Percentiles rank a stretch among this genome's conserved stretches.
Evolutionary conservation across 75 land plant species (phyloP).

Genomic region (Sequoia sempervirens): DNA sequence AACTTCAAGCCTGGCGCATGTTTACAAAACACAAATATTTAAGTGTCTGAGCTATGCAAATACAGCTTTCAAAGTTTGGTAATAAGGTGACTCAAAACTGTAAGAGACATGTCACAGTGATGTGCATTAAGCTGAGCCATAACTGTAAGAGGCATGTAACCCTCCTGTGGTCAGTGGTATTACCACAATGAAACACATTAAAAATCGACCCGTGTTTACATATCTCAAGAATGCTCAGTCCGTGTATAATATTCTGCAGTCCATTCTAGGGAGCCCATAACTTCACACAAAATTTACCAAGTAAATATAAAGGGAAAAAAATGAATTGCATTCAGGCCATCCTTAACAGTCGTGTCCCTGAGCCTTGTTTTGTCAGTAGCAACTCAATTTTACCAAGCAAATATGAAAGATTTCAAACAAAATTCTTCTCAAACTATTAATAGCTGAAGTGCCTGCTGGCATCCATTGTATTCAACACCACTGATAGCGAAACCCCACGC

Average conservation of each 20-base stretch:
- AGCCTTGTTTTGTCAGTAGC: background rate
- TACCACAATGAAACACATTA: background rate
- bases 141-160: too few species aligned
- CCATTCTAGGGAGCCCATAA: background rate
- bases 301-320: background rate
- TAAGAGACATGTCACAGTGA: background rate
- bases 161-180: too few species aligned
- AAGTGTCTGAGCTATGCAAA: background rate
- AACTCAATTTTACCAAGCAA: background rate
- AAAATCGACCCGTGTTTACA: background rate
- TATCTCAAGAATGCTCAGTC: background rate
- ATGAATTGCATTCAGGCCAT: background rate
- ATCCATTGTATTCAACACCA: too few species aligned
- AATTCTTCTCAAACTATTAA: too few species aligned
- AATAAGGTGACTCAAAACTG: background rate
- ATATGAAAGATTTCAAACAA: background rate
- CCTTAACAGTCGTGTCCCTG: background rate
- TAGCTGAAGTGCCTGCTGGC: too few species aligned
- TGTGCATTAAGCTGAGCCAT: too few species aligned
- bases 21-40: background rate
- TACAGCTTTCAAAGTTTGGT: background rate
- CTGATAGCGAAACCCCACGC: too few species aligned
- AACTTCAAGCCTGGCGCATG: background rate
- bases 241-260: background rate
- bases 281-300: background rate